phyloP scores from a whole-genome alignment of 805 yeast genomes.

The Teunomyces cretensis region DNA sequence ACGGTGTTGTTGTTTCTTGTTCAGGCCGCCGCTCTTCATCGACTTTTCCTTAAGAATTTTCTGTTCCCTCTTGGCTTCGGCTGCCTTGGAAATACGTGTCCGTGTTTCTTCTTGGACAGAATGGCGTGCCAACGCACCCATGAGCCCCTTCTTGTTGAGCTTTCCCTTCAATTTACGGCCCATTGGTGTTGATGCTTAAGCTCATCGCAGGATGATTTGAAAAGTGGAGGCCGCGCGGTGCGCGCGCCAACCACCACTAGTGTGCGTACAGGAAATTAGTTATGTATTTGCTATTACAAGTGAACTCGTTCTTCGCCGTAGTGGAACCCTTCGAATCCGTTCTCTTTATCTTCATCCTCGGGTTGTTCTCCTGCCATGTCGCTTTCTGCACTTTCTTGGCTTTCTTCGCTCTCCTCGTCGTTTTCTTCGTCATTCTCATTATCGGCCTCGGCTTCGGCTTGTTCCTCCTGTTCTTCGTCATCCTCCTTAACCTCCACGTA shows the following conservation, averaged over 20 bases:
- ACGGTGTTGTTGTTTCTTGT: slow-evolving; percentile 12
- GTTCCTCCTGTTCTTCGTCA: slow-evolving; percentile 9
- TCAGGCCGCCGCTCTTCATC: slow-evolving; percentile 26
- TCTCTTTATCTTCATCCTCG: slow-evolving; percentile 3
- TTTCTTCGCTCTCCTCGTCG: slow-evolving; percentile 1
- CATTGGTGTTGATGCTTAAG: slow-evolving; percentile 15
- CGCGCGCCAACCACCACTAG: too few relatives aligned
- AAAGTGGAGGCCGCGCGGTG: background rate
- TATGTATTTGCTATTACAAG: slow-evolving; percentile 6
- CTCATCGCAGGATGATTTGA: background rate
- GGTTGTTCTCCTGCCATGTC: background rate
- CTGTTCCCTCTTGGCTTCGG: slow-evolving; percentile 16
- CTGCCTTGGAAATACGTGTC: slow-evolving; percentile 14
- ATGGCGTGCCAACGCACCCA: slow-evolving; percentile 37
- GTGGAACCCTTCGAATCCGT: slow-evolving; percentile 1
- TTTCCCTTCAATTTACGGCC: slow-evolving; percentile 33
- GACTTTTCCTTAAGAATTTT: slow-evolving; percentile 25
- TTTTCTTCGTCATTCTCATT: slow-evolving; percentile 5
- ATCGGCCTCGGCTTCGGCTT: slow-evolving; percentile 3
- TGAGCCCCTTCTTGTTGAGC: slow-evolving; percentile 32
- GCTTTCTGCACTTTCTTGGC: too few relatives aligned
- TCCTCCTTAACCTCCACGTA: slow-evolving; percentile 11
- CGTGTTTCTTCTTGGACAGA: slow-evolving; percentile 19
- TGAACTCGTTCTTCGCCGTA: slow-evolving; percentile 14
- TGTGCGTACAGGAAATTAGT: background rate